These are phyloP conservation scores for Alectoria sarmentosa DNA, from an alignment of 495 filamentous ascomycete genomes.

Conservation along the genomic window DNA sequence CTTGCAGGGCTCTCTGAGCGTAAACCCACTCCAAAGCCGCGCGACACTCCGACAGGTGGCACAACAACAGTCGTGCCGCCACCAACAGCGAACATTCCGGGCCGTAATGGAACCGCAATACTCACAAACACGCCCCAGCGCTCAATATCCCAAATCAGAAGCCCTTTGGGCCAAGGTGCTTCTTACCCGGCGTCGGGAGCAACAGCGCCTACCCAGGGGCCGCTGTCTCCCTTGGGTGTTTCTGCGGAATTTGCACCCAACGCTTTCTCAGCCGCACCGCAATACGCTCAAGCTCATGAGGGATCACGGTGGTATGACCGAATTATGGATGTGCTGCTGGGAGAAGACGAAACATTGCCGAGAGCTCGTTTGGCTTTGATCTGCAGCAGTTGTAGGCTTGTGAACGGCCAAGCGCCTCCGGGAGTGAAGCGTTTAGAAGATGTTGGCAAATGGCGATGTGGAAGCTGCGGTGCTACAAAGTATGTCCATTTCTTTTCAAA, in stretches of 20 bases:
- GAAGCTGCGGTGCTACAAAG: conserved; percentile 76
- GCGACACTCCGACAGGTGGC: conserved; percentile 25
- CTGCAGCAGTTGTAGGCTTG: conserved; percentile 72
- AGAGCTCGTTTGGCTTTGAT: conserved; percentile 89
- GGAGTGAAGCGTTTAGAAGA: conserved; percentile 72
- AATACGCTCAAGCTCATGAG: conserved; percentile 41
- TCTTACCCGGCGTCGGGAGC: conserved; percentile 22
- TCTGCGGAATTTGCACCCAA: conserved; percentile 51
- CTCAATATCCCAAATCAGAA: conserved; percentile 8
- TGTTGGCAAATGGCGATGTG: conserved; percentile 84
- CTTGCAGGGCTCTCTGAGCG: conserved; percentile 26
- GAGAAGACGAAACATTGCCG: conserved; percentile 89
- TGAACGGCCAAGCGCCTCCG: conserved; percentile 94
- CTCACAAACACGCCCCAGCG: conserved; percentile 25
- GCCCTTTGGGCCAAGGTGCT: conserved; percentile 11
- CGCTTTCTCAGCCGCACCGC: conserved; percentile 43
- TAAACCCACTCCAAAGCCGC: conserved; percentile 23
- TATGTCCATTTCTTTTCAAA: conserved; percentile 67
- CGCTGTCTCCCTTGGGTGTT: conserved; percentile 16
- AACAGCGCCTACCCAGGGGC: conserved; percentile 15
- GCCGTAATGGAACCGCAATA: conserved; percentile 18
- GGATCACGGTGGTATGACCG: conserved; percentile 85
- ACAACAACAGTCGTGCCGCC: conserved; percentile 64
- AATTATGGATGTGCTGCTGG: conserved; percentile 81
- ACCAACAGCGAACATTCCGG: conserved; percentile 77